Percentiles rank a stretch among this genome's conserved stretches.
Conservation (phyloP, 805 yeast species). For the Komagataella mondaviorum region DNA sequence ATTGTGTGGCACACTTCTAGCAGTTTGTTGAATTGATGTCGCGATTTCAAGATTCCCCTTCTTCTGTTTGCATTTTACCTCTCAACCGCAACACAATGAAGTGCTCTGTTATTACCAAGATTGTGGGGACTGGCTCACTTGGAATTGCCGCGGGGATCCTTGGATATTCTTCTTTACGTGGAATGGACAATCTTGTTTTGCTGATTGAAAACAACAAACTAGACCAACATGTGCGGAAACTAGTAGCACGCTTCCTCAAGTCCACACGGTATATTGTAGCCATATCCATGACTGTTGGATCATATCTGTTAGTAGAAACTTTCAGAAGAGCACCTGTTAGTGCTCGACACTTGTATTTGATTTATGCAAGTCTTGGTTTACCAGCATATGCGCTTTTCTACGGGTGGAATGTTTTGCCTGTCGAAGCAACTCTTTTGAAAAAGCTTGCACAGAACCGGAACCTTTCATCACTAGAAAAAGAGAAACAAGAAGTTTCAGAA, state of each 20-base stretch:
- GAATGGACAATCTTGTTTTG: constrained; percentile 2
- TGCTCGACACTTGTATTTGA: constrained; percentile 60
- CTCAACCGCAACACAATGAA: constrained; percentile 25
- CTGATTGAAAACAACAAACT: background rate
- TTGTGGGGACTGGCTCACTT: constrained; percentile 51
- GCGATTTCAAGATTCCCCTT: background rate
- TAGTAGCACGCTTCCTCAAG: background rate
- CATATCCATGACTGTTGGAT: constrained; percentile 30
- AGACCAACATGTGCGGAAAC: background rate
- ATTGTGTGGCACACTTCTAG: background rate
- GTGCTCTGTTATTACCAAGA: constrained; percentile 43
- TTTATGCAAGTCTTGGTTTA: constrained; percentile 49
- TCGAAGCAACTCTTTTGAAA: constrained; percentile 14
- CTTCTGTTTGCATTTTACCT: background rate
- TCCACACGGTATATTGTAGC: background rate
- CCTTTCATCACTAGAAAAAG: background rate
- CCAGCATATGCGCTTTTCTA: constrained; percentile 22
- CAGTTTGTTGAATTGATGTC: background rate
- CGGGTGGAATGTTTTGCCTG: constrained; percentile 11
- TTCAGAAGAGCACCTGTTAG: constrained; percentile 38
- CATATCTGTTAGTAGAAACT: constrained; percentile 40
- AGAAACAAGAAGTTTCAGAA: constrained; percentile 14
- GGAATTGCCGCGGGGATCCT: constrained; percentile 51
- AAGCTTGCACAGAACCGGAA: background rate
- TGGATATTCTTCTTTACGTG: constrained; percentile 14